Evolutionary conservation across 768 basidiomycete species (phyloP).

Genomic region (Cystobasidium ongulense): DNA sequence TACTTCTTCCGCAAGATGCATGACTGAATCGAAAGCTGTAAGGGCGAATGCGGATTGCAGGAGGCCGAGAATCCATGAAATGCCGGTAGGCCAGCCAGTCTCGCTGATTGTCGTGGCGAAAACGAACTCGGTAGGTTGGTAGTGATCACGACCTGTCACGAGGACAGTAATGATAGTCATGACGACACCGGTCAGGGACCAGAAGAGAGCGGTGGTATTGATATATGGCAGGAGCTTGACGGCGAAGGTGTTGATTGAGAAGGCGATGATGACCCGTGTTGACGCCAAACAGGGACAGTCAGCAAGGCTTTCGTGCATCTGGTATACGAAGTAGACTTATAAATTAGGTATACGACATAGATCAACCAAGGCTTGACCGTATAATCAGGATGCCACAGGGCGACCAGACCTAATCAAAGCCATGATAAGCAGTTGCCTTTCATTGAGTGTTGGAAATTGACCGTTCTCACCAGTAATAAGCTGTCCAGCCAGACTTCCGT

Average conservation of each 20-base stretch:
- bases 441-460: neutral
- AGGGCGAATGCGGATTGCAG: constrained; percentile 37
- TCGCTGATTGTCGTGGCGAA: constrained; percentile 35
- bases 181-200: constrained; percentile 29
- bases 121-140: constrained; percentile 38
- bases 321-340: neutral
- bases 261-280: constrained; percentile 4
- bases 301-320: no score
- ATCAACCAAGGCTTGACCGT: constrained; percentile 1
- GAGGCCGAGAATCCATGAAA: constrained; percentile 39
- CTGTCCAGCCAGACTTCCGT: constrained; percentile 13
- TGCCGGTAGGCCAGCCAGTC: constrained; percentile 40
- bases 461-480: constrained; percentile 10
- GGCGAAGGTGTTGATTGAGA: constrained; percentile 26
- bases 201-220: constrained; percentile 23
- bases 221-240: constrained; percentile 25
- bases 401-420: constrained; percentile 4
- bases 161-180: constrained; percentile 28
- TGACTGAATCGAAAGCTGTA: constrained; percentile 30
- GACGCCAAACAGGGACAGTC: neutral
- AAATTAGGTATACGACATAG: constrained; percentile 11
- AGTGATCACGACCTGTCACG: constrained; percentile 25
- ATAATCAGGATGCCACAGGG: constrained; percentile 27
- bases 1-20: constrained; percentile 29
- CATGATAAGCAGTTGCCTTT: neutral